Evolutionary conservation across 257 asterid genomes (phyloP).

Genomic region (Phtheirospermum japonicum): DNA sequence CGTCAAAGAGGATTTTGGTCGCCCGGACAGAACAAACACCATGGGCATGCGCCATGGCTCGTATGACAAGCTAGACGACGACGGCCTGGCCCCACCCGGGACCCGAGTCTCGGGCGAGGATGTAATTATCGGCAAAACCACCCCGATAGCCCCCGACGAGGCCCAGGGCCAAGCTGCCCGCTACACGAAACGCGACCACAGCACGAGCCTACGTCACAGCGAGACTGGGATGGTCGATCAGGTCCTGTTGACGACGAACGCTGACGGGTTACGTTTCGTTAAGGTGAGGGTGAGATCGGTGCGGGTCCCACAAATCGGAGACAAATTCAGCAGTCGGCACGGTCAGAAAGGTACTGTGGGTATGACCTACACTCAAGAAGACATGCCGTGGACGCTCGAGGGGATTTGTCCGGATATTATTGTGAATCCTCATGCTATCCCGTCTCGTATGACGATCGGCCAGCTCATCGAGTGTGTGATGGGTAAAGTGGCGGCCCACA

Average conservation of each 20-base stretch:
- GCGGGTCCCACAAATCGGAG: slow-evolving; percentile 94
- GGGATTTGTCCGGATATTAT: slow-evolving; percentile 90
- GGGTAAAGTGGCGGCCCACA: slow-evolving; percentile 98
- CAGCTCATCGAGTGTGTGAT: slow-evolving; percentile 94
- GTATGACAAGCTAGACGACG: slow-evolving; percentile 91
- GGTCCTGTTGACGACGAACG: slow-evolving; percentile 85
- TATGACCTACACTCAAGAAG: slow-evolving; percentile 96
- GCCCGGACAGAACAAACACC: slow-evolving; percentile 84
- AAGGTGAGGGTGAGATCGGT: slow-evolving; percentile 94
- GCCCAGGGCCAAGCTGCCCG: slow-evolving; percentile 84
- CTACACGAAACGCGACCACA: slow-evolving; percentile 91
- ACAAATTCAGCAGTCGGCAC: slow-evolving; percentile 92
- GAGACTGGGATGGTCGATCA: slow-evolving; percentile 97
- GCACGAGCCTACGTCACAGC: slow-evolving; percentile 94
- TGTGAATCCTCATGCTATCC: slow-evolving; percentile 96
- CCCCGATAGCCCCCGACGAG: slow-evolving; percentile 86
- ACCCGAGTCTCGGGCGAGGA: slow-evolving; percentile 95
- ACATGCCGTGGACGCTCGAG: slow-evolving; percentile 96
- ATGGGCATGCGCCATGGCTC: slow-evolving; percentile 99
- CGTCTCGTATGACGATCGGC: slow-evolving; percentile 98
- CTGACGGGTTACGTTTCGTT: slow-evolving; percentile 91
- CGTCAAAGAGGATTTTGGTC: slow-evolving; percentile 97
- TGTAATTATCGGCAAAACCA: slow-evolving; percentile 93
- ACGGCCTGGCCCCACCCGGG: slow-evolving; percentile 98
- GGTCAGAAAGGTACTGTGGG: slow-evolving; percentile 99